Base-by-base conservation (phyloP, 1,284 basidiomycete species). In the Trametes pubescens region DNA sequence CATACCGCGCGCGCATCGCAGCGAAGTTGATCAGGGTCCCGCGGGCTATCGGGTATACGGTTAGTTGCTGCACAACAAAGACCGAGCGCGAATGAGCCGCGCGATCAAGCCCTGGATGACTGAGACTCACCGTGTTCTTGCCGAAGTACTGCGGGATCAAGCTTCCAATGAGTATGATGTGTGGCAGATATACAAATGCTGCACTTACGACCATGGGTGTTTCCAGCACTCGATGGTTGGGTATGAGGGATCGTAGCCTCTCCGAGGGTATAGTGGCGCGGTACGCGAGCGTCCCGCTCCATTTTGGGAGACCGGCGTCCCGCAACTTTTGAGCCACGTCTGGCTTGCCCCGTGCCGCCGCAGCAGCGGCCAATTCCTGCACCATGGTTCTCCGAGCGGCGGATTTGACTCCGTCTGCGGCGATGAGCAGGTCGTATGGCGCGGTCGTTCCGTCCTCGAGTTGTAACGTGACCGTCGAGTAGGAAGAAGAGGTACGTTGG, bases 391-490 rank as follows among this genome's bases (percentile, higher is more conserved):
- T 65, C 18, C 79, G 73, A 4, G 74, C 74, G 4, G 66, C 68
- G 0, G 76, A 79, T 53, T 75, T 74, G 52, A 80, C 68, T 0
- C 85, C 85, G 63, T 86, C 84, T 0, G 83, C 82, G 29, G 83
- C 85, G 26, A 86, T 73, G 18, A 86, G 76, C 13, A 86, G 49
- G 62, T 86, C 83, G 66, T 80, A 83, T 4, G 74, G 71, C 2
- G 80, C 78, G 0, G 73, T 74, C 1, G 78, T 73, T 4, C 81
- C 83, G 61, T 86, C 82, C 6, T 74, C 51, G 66, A 86, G 86
- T 14, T 72, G 64, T n/a, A 86, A 68, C 9, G 65, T 72, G 21
- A 85, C 76, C 0, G 68, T 59, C 6, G 66, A 34, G 13, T 66
- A 34, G 21, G 53, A 51, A 44, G 60, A 52, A 5, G 55, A 40